Conservation (phyloP, 495 filamentous ascomycete genomes). For the Penicillium antarcticum region DNA sequence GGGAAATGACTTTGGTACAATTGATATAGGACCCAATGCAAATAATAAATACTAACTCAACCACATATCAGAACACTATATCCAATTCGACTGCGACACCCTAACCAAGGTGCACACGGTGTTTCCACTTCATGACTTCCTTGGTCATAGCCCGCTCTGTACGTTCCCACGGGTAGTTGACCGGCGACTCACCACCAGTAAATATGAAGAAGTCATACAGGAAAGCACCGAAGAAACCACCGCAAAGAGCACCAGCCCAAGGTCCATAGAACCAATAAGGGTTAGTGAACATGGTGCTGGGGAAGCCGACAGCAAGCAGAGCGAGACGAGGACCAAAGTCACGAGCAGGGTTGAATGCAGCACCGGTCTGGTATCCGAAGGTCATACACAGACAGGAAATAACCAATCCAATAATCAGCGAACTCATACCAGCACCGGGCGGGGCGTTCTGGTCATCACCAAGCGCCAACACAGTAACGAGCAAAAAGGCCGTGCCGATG, state of each 20-base stretch:
- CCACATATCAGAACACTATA: background rate
- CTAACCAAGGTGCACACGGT: slow-evolving; percentile 17
- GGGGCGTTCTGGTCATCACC: slow-evolving; percentile 55
- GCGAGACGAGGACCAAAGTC: slow-evolving; percentile 50
- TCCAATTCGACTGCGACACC: background rate
- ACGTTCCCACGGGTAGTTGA: slow-evolving; percentile 46
- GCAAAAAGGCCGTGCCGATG: slow-evolving; percentile 42
- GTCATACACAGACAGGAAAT: slow-evolving; percentile 41
- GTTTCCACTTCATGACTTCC: slow-evolving; percentile 32
- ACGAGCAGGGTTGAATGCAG: slow-evolving; percentile 48
- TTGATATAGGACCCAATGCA: too few relatives aligned
- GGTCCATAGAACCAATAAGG: slow-evolving; percentile 53
- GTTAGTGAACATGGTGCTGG: slow-evolving; percentile 34
- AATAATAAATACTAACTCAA: background rate
- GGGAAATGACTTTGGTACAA: too few relatives aligned
- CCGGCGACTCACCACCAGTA: slow-evolving; percentile 49
- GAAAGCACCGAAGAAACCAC: slow-evolving; percentile 42
- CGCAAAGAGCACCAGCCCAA: slow-evolving; percentile 43
- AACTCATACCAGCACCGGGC: slow-evolving; percentile 52
- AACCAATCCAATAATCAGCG: slow-evolving; percentile 44
- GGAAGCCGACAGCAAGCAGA: slow-evolving; percentile 42
- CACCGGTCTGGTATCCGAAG: slow-evolving; percentile 47
- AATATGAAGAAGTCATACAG: slow-evolving; percentile 55
- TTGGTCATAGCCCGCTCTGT: slow-evolving; percentile 32
- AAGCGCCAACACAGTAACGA: slow-evolving; percentile 47